Evolutionary conservation across 345 rosid genomes (phyloP).

Genomic region (Brassica carinata): DNA sequence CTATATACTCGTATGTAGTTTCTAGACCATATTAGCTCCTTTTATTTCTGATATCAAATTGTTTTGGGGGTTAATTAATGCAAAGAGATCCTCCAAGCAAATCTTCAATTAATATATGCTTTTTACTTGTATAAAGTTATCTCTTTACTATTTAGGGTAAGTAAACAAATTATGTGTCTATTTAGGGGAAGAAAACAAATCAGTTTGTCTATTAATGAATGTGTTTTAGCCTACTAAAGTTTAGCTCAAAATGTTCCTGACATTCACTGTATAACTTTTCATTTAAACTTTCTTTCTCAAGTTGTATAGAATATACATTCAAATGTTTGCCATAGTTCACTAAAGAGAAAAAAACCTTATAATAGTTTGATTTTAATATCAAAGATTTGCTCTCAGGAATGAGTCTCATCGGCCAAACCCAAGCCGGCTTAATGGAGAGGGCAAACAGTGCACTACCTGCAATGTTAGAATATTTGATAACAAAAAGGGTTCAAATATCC

Average conservation of each 20-base stretch:
- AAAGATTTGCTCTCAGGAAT: background rate
- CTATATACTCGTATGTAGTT: slow-evolving; percentile 9
- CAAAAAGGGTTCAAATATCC: too few species aligned
- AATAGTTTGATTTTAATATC: slow-evolving; percentile 3
- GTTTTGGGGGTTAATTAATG: slow-evolving; percentile 23
- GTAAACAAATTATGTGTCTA: slow-evolving; percentile 20
- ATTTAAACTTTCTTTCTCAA: background rate
- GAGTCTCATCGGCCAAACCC: slow-evolving; percentile 7
- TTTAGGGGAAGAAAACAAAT: slow-evolving; percentile 24
- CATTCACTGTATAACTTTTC: background rate
- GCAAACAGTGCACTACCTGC: too few species aligned
- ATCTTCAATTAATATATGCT: slow-evolving; percentile 19
- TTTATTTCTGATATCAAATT: background rate
- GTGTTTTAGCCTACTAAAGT: slow-evolving; percentile 24
- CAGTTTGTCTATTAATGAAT: slow-evolving; percentile 21
- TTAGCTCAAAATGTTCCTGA: slow-evolving; percentile 18
- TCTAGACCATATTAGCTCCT: slow-evolving; percentile 7
- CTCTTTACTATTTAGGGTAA: slow-evolving; percentile 31
- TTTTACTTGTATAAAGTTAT: slow-evolving; percentile 23
- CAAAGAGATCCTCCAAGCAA: slow-evolving; percentile 16
- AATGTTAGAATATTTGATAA: too few species aligned
- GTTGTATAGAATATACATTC: background rate
- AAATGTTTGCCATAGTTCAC: background rate
- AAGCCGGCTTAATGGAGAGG: too few species aligned
- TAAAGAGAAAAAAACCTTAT: background rate